These are phyloP conservation scores for Myxozyma nipponensis DNA, from an alignment of 805 yeast species.

Conservation along the genomic window DNA sequence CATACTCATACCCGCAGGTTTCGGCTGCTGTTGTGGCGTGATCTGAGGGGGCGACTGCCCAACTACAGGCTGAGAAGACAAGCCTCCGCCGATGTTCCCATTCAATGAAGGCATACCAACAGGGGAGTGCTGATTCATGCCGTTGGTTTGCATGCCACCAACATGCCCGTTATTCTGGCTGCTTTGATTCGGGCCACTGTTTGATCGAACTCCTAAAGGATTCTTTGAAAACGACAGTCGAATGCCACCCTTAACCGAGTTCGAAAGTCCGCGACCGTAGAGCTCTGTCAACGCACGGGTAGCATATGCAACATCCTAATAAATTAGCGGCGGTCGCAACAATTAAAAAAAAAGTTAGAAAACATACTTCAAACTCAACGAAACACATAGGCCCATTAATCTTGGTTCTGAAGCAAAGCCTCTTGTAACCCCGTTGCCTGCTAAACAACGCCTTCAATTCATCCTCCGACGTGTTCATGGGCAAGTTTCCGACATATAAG, in stretches of 20 bases:
- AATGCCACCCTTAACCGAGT: constrained; percentile 90
- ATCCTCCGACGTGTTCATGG: constrained; percentile 93
- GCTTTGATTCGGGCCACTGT: constrained; percentile 37
- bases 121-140: constrained; percentile 2
- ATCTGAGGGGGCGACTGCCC: neutral
- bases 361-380: constrained; percentile 76
- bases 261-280: constrained; percentile 86
- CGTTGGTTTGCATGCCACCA: no score
- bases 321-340: neutral
- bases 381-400: constrained; percentile 95
- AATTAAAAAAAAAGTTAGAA: neutral
- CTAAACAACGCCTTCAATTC: constrained; percentile 84
- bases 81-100: neutral
- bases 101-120: neutral
- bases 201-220: constrained; percentile 93
- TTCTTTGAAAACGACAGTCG: constrained; percentile 91
- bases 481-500: constrained; percentile 91
- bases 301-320: constrained; percentile 76
- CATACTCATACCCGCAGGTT: constrained; percentile 3
- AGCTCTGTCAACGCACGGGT: constrained; percentile 90
- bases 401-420: constrained; percentile 87
- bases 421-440: constrained; percentile 86
- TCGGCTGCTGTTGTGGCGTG: constrained; percentile 1
- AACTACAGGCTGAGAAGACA: neutral
- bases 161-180: neutral